Percentiles rank a stretch among this genome's conserved stretches.
Evolutionary conservation across 768 basidiomycete genomes (phyloP).

Genomic region (Infundibulicybe gibba): DNA sequence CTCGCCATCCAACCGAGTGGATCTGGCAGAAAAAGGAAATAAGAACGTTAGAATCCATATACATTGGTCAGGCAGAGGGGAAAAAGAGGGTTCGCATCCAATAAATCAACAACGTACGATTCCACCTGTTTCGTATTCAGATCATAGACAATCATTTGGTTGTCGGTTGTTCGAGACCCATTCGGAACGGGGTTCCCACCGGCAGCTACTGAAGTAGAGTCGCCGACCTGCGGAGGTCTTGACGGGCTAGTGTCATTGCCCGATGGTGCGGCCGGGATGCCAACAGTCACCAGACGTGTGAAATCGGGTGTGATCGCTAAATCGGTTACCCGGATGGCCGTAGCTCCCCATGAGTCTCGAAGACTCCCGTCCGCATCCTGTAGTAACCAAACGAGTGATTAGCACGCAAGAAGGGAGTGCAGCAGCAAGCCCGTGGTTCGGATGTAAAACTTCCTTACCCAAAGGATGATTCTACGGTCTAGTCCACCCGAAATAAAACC

Average conservation of each 20-base stretch:
- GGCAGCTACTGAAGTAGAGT: conserved; percentile 15
- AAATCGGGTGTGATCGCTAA: conserved; percentile 86
- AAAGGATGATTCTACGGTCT: conserved; percentile 79
- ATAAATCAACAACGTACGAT: conserved; percentile 45
- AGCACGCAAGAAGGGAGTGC: background rate
- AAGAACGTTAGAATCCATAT: conserved; percentile 9
- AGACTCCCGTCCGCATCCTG: conserved; percentile 77
- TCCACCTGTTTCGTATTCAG: conserved; percentile 63
- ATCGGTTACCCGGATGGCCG: conserved; percentile 80
- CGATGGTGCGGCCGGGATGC: conserved; percentile 41
- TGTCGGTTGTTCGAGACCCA: conserved; percentile 36
- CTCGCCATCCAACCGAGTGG: conserved; percentile 69
- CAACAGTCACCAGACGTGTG: conserved; percentile 80
- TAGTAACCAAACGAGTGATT: background rate
- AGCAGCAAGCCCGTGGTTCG: background rate
- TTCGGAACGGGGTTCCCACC: conserved; percentile 9
- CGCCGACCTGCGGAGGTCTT: conserved; percentile 8
- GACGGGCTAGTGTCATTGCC: conserved; percentile 4
- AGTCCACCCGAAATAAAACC: conserved; percentile 89
- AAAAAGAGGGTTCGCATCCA: conserved; percentile 5
- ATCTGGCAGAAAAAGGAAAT: conserved; percentile 32
- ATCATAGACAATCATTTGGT: conserved; percentile 77
- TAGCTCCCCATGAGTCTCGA: conserved; percentile 63
- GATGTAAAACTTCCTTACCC: conserved; percentile 49
- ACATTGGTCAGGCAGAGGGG: background rate